A percentile compares a stretch with the other conserved stretches of the same genome.
phyloP scores from a whole-genome alignment of 805 yeast genomes.

The Saccharomycopsis vini region DNA sequence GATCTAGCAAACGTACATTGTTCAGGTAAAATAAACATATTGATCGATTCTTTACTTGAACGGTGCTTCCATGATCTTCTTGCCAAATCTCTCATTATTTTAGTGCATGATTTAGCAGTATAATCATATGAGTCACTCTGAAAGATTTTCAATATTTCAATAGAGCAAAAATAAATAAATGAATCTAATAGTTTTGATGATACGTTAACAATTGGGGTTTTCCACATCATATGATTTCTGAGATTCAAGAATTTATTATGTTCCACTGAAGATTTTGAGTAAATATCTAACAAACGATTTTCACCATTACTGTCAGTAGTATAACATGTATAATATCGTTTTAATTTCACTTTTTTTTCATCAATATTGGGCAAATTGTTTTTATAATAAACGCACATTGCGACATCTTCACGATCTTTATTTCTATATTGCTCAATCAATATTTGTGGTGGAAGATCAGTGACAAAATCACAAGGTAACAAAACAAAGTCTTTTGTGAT shows the following conservation, averaged over 20 bases:
- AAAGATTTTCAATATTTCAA: slow-evolving; percentile 44
- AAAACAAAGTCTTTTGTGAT: slow-evolving; percentile 55
- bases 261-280: slow-evolving; percentile 60
- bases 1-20: slow-evolving; percentile 66
- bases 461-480: slow-evolving; percentile 88
- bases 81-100: slow-evolving; percentile 76
- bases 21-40: slow-evolving; percentile 61
- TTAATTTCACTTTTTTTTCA: slow-evolving; percentile 42
- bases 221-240: slow-evolving; percentile 86
- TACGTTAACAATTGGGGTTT: slow-evolving; percentile 67
- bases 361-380: slow-evolving; percentile 72
- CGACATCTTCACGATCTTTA: slow-evolving; percentile 56
- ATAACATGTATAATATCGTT: slow-evolving; percentile 60
- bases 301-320: slow-evolving; percentile 36
- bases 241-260: slow-evolving; percentile 62
- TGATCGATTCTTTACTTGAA: slow-evolving; percentile 46
- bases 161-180: slow-evolving; percentile 57
- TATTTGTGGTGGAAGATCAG: slow-evolving; percentile 86
- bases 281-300: slow-evolving; percentile 54
- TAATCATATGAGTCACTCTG: slow-evolving; percentile 25
- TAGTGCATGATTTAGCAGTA: slow-evolving; percentile 43
- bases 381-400: slow-evolving; percentile 67
- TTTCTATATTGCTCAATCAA: slow-evolving; percentile 77
- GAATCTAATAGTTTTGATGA: slow-evolving; percentile 71
- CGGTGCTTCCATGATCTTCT: slow-evolving; percentile 89